A percentile compares a stretch with the other conserved stretches of the same genome.
Evolutionary conservation across 176 grass and related monocot species (phyloP).

Genomic region (Neostapfia colusana): DNA sequence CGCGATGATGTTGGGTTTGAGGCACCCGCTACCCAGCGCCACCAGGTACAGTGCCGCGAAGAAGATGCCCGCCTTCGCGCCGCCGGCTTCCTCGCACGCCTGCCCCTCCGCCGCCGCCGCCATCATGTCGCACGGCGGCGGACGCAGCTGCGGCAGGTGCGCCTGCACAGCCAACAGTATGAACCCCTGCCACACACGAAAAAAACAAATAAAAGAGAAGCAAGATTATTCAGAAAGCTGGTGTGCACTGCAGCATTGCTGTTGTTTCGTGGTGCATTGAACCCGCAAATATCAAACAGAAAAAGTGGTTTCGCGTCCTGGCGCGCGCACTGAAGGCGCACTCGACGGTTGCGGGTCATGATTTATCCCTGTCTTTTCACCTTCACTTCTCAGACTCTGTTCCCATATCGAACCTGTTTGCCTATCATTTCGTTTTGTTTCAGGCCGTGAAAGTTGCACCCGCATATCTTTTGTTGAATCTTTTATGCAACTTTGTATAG

Average conservation of each 20-base stretch:
- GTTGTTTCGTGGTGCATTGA: constrained; percentile 28
- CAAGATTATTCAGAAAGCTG: background rate
- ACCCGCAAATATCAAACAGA: background rate
- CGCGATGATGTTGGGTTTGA: constrained; percentile 88
- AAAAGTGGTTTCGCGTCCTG: constrained; percentile 29
- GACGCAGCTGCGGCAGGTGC: constrained; percentile 77
- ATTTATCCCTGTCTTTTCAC: constrained; percentile 44
- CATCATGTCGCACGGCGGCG: constrained; percentile 76
- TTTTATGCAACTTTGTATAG: constrained; percentile 1
- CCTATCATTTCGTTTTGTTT: constrained; percentile 29
- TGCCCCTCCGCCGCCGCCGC: constrained; percentile 12
- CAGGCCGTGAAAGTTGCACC: constrained; percentile 29
- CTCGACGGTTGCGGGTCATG: constrained; percentile 37
- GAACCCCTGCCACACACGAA: constrained; percentile 55
- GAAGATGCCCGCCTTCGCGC: constrained; percentile 64
- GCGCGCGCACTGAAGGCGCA: constrained; percentile 49
- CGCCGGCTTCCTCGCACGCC: constrained; percentile 53
- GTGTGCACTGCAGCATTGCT: background rate
- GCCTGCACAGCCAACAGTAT: constrained; percentile 75
- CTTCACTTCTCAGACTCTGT: constrained; percentile 29
- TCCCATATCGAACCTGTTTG: background rate
- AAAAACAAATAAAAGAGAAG: background rate
- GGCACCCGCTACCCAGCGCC: constrained; percentile 81
- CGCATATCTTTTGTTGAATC: background rate
- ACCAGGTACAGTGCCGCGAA: constrained; percentile 85